Evolutionary conservation across 805 yeast species (phyloP), one percentile per base, ranked within the genome.

Genomic region (Zygosaccharomyces pseudorouxii): DNA sequence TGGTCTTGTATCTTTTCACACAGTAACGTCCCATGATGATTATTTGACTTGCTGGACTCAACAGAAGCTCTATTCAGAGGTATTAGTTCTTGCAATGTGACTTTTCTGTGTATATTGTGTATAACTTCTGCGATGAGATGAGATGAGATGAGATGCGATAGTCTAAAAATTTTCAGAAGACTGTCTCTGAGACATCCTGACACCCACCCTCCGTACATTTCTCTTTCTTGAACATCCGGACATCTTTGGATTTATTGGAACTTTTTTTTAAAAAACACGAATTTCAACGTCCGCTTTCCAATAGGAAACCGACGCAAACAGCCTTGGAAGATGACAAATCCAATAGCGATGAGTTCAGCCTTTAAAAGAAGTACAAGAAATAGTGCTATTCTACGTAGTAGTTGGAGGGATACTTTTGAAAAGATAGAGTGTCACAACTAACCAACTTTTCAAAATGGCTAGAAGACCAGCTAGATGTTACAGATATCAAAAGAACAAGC

Each of bases 391-490:
- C 14, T 10, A 16, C 37, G 16, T 14, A 18, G 37, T 6, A 19
- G n/a, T 37, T 30, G 19, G 18, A 37, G 33, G 33, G 29, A 16
- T 29, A n/a, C 38, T 39, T 28, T 39, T 28, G 40, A 27, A 23
- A 16, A 11, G 35, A 29, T 12, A 38, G 36, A 30, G n/a, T 28
- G 31, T 23, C 28, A 35, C 44, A 36, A 48, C 41, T 47, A 35
- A 47, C 49, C 54, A 33, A 53, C 51, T 53, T 59, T 73, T 75
- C 82, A 87, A 84, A 75, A 92, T 92, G 98, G 97, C 98, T 78
- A 89, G 98, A 82, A 92, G 98, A 86, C 99, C 99, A 79, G 99
- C 99, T 84, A 89, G 98, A 86, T 93, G 99, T 84, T 93, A 93
- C 97, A 89, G 99, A 83, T 93, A 92, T 95, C 95, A 97, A 87